phyloP scores from a whole-genome alignment of 2,329 filamentous ascomycete species.

The Fusarium sublunatum region DNA sequence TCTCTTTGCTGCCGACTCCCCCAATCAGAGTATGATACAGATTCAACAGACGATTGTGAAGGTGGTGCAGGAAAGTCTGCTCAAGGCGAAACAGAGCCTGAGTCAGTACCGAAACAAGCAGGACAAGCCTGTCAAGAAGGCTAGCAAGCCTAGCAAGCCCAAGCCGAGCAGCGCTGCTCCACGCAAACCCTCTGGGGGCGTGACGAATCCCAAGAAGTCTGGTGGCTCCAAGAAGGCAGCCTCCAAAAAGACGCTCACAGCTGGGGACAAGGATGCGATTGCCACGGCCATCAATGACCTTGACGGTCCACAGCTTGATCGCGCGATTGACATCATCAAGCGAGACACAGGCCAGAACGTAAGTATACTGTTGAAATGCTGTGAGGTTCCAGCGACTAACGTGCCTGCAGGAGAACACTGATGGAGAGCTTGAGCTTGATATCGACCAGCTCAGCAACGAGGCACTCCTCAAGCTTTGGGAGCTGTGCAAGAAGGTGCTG shows the following conservation, averaged over 20 bases:
- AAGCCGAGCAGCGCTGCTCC: conserved; percentile 51
- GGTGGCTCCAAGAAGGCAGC: conserved; percentile 58
- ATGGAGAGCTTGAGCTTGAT: conserved; percentile 69
- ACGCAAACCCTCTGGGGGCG: conserved; percentile 57
- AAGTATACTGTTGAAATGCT: conserved; percentile 54
- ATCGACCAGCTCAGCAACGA: conserved; percentile 68
- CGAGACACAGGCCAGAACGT: conserved; percentile 81
- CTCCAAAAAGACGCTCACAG: conserved; percentile 68
- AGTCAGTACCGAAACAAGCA: conserved; percentile 59
- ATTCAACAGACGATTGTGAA: conserved; percentile 71
- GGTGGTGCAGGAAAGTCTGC: conserved; percentile 76
- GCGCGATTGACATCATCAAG: conserved; percentile 90
- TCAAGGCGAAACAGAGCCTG: conserved; percentile 76
- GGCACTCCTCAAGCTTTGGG: conserved; percentile 65
- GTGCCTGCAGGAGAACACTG: conserved; percentile 63
- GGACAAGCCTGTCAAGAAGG: conserved; percentile 69
- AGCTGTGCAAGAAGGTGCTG: conserved; percentile 58
- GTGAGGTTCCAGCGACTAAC: conserved; percentile 13
- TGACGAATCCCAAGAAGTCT: conserved; percentile 51
- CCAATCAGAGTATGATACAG: conserved; percentile 64
- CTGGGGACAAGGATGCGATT: conserved; percentile 90
- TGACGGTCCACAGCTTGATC: conserved; percentile 79
- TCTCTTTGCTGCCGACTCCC: conserved; percentile 62
- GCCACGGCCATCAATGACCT: conserved; percentile 86
- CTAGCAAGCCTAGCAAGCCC: conserved; percentile 69